Percentiles rank a stretch among this genome's conserved stretches.
phyloP scores from a whole-genome alignment of 768 basidiomycete genomes.

The Russula lepida region DNA sequence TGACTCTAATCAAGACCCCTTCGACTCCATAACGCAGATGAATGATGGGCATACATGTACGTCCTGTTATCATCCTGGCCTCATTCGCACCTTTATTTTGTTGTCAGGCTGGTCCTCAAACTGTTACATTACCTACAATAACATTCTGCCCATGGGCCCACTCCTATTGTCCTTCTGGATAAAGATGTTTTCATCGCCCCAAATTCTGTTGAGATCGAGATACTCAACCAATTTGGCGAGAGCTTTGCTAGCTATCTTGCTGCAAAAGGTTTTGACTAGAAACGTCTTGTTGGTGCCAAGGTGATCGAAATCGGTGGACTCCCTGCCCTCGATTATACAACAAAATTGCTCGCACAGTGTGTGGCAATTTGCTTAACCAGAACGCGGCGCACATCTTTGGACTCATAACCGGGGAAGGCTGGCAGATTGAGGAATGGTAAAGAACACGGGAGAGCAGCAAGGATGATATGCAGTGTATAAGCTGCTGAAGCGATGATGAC shows the following conservation, averaged over 20 bases:
- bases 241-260: constrained; percentile 37
- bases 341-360: constrained; percentile 47
- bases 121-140: constrained; percentile 40
- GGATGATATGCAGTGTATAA: no score
- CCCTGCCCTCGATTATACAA: constrained; percentile 47
- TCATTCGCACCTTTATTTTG: neutral
- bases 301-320: constrained; percentile 47
- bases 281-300: constrained; percentile 51
- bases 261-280: constrained; percentile 45
- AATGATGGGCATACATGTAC: constrained; percentile 62
- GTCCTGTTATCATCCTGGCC: constrained; percentile 10
- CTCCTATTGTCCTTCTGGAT: constrained; percentile 34
- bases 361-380: constrained; percentile 57
- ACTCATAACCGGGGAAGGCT: no score
- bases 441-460: no score
- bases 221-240: constrained; percentile 39
- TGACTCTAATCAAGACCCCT: constrained; percentile 52
- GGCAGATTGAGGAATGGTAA: no score
- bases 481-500: no score
- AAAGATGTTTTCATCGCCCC: constrained; percentile 41
- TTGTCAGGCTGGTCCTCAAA: constrained; percentile 44
- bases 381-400: no score
- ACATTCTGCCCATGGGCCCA: constrained; percentile 49
- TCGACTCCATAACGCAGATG: constrained; percentile 44
- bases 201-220: constrained; percentile 45